phyloP scores from a whole-genome alignment of 345 rosid genomes.

The Boechera stricta region DNA sequence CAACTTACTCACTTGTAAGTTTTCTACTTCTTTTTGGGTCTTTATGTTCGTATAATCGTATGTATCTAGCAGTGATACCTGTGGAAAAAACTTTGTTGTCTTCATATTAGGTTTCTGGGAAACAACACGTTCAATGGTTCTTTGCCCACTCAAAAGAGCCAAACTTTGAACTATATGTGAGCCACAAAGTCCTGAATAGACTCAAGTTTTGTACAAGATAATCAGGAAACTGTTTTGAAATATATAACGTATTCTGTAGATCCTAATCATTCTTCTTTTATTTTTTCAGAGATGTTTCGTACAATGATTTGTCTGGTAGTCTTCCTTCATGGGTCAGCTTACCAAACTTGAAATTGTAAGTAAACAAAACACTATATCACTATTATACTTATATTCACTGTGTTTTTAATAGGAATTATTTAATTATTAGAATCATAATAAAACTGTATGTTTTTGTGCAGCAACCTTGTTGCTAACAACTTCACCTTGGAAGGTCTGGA shows the following conservation, averaged over 20 bases:
- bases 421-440: background rate
- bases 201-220: too few species aligned
- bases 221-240: background rate
- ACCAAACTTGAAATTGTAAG: conserved; percentile 58
- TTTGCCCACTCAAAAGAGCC: too few species aligned
- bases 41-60: too few species aligned
- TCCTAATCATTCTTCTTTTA: background rate
- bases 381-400: background rate
- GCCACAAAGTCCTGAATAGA: too few species aligned
- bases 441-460: conserved; percentile 47
- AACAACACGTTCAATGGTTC: too few species aligned
- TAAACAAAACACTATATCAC: background rate
- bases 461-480: conserved; percentile 73
- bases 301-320: conserved; percentile 64
- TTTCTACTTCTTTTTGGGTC: too few species aligned
- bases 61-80: too few species aligned
- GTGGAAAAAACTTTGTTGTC: too few species aligned
- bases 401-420: too few species aligned
- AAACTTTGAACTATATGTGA: too few species aligned
- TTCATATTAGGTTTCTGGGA: too few species aligned
- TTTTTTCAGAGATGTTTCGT: conserved; percentile 69
- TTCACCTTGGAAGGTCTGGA: conserved; percentile 37
- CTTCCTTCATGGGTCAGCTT: conserved; percentile 70
- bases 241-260: background rate
- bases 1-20: too few species aligned